A percentile compares a stretch with the other conserved stretches of the same genome.
Conservation (phyloP, 495 filamentous ascomycete genomes). For the Lasiosphaeris hirsuta region DNA sequence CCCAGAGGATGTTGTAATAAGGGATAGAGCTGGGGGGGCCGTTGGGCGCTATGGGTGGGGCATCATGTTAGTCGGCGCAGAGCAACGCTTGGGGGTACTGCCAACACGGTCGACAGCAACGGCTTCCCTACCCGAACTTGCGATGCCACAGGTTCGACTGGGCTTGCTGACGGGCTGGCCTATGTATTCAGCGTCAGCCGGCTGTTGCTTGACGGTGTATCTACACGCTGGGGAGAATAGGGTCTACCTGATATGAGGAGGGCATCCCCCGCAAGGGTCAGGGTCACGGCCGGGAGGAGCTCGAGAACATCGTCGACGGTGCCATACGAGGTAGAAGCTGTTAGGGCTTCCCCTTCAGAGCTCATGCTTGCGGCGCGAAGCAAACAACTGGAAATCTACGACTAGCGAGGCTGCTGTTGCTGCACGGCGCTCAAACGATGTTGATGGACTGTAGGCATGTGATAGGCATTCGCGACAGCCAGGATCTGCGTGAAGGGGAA, state of each 20-base stretch:
- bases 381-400: neutral
- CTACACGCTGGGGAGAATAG: neutral
- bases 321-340: neutral
- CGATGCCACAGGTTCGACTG: slow-evolving; percentile 20
- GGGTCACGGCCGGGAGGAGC: slow-evolving; percentile 24
- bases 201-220: neutral
- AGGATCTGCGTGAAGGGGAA: neutral
- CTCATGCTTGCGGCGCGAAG: slow-evolving; percentile 2
- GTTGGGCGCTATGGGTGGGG: slow-evolving; percentile 12
- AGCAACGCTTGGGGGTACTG: slow-evolving; percentile 2
- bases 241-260: slow-evolving; percentile 23
- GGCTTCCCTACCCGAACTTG: slow-evolving; percentile 13
- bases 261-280: slow-evolving; percentile 21
- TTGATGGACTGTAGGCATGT: slow-evolving; percentile 5
- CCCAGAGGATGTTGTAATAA: slow-evolving; percentile 84
- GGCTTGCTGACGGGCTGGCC: slow-evolving; percentile 19
- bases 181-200: slow-evolving; percentile 8
- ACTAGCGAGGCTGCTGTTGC: slow-evolving; percentile 5
- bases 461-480: neutral
- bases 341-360: neutral
- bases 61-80: neutral
- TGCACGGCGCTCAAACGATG: neutral
- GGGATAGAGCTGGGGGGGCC: slow-evolving; percentile 48
- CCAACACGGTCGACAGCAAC: neutral
- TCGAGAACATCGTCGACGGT: slow-evolving; percentile 16